Conservation (phyloP, 345 rosid genomes). For the Pseudoturritis turrita region DNA sequence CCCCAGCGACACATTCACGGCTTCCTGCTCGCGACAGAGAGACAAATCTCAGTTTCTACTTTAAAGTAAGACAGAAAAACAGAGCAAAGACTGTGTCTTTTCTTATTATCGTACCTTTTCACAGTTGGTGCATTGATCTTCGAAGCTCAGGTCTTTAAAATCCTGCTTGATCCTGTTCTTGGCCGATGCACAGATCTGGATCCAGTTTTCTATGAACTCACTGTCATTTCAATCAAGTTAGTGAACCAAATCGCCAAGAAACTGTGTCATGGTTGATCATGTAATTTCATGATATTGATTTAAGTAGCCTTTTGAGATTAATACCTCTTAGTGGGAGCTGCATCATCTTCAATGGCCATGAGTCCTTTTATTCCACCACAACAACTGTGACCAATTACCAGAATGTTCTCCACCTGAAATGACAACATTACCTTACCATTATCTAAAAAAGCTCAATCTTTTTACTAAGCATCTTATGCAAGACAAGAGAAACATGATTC, state of each 20-base stretch:
- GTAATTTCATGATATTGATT: not conserved
- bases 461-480: too few relatives aligned
- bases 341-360: constrained; percentile 46
- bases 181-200: constrained; percentile 70
- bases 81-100: not conserved
- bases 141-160: constrained; percentile 35
- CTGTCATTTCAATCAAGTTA: constrained; percentile 38
- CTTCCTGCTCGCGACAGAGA: constrained; percentile 43
- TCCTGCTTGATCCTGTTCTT: constrained; percentile 65
- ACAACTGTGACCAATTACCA: constrained; percentile 91
- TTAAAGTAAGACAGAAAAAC: not conserved
- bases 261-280: not conserved
- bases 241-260: not conserved
- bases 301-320: not conserved
- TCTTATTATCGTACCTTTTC: constrained; percentile 55
- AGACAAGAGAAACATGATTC: too few relatives aligned
- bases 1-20: constrained; percentile 73
- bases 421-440: not conserved
- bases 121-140: constrained; percentile 70
- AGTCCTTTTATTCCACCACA: constrained; percentile 98
- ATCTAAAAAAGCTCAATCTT: not conserved
- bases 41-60: not conserved
- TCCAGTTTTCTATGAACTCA: constrained; percentile 90
- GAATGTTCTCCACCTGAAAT: constrained; percentile 74
- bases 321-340: constrained; percentile 27